A percentile compares a stretch with the other conserved stretches of the same genome.
These are phyloP conservation scores for Carex cristatella DNA, from an alignment of 176 grass and related monocot genomes.

Conservation along the genomic window DNA sequence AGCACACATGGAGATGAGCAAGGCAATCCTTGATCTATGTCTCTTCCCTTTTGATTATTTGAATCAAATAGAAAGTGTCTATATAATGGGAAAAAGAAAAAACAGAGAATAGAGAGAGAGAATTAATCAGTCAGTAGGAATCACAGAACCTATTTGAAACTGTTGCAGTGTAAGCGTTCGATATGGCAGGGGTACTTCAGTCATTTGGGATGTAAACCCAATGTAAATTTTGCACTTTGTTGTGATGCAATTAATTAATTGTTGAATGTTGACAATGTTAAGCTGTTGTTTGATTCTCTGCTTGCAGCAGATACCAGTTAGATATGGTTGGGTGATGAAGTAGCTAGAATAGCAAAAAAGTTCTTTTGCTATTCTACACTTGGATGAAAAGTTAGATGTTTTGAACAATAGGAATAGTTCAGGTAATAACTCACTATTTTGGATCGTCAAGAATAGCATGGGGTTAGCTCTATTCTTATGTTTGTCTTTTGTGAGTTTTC, in stretches of 20 bases:
- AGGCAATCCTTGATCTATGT: not conserved
- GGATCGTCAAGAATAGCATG: no score
- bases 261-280: not conserved
- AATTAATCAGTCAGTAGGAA: not conserved
- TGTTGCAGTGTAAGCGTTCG: not conserved
- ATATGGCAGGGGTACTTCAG: not conserved
- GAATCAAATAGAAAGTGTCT: not conserved
- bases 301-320: not conserved
- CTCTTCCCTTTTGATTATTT: not conserved
- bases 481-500: no score
- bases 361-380: no score
- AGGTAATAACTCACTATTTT: no score
- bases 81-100: not conserved
- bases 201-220: conserved; percentile 3
- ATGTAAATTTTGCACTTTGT: not conserved
- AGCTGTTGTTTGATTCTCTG: not conserved
- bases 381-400: no score
- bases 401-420: no score
- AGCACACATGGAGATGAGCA: not conserved
- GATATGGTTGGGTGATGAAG: no score
- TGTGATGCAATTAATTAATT: not conserved
- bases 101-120: not conserved
- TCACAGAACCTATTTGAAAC: not conserved
- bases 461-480: no score
- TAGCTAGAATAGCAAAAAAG: no score